These are phyloP conservation scores for Pichia sp. DNA, from an alignment of 1,139 yeast genomes.

Conservation along the genomic window DNA sequence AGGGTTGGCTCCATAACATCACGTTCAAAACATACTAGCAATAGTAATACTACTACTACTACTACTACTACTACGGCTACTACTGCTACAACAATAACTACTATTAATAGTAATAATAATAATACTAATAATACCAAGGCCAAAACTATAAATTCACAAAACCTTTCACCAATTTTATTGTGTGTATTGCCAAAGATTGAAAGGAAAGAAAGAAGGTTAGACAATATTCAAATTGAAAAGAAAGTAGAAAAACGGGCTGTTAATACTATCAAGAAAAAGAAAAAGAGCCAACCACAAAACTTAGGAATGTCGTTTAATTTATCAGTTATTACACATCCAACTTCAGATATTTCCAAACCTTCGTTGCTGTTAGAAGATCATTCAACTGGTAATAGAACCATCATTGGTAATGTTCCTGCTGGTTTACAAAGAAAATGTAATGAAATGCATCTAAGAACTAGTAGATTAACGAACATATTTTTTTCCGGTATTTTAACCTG, in stretches of 20 bases:
- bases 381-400: conserved; percentile 50
- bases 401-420: conserved; percentile 79
- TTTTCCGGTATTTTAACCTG: conserved; percentile 70
- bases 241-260: background rate
- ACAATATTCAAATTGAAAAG: background rate
- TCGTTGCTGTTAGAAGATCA: conserved; percentile 29
- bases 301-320: conserved; percentile 27
- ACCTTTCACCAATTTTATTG: background rate
- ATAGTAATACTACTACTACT: background rate
- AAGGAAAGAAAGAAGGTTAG: background rate
- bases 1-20: background rate
- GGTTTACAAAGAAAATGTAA: conserved; percentile 73
- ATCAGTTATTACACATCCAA: conserved; percentile 27
- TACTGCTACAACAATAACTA: background rate
- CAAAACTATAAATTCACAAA: background rate
- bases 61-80: background rate
- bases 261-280: background rate
- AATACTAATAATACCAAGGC: background rate
- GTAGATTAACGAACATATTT: conserved; percentile 58
- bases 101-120: background rate
- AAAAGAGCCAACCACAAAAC: background rate
- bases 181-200: background rate
- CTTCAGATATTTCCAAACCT: conserved; percentile 27
- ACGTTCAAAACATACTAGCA: background rate
- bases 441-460: conserved; percentile 46